Evolutionary conservation across 1,284 basidiomycete species (phyloP).

Genomic region (Coniophora puteana): DNA sequence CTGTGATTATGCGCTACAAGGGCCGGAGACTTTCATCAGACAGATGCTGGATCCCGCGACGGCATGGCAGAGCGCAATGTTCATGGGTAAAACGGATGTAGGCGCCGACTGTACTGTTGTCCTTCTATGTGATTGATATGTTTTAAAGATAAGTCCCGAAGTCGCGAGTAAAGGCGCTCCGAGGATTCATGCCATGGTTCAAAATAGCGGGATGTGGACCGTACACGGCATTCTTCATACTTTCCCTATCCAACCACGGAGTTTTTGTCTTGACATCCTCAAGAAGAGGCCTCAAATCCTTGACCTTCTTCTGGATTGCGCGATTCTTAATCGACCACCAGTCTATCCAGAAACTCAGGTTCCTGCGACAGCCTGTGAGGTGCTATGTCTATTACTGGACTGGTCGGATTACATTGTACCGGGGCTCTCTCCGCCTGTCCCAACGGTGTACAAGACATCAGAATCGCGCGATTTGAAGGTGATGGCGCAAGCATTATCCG

Average conservation of each 20-base stretch:
- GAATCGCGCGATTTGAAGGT: neutral
- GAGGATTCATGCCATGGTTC: slow-evolving; percentile 22
- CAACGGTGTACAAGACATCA: neutral
- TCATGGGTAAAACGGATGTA: slow-evolving; percentile 11
- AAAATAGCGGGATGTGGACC: slow-evolving; percentile 23
- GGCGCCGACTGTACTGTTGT: neutral
- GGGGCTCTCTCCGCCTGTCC: slow-evolving; percentile 12
- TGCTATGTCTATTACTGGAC: slow-evolving; percentile 7
- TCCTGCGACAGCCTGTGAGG: slow-evolving; percentile 14
- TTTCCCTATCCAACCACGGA: slow-evolving; percentile 17
- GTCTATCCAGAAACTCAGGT: slow-evolving; percentile 22
- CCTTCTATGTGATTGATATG: neutral
- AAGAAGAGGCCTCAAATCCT: slow-evolving; percentile 20
- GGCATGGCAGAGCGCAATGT: slow-evolving; percentile 20
- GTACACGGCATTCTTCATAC: slow-evolving; percentile 17
- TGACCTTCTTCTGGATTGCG: slow-evolving; percentile 19
- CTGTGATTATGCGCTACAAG: slow-evolving; percentile 17
- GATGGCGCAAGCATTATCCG: neutral
- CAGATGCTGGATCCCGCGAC: slow-evolving; percentile 13
- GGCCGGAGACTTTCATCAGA: slow-evolving; percentile 16
- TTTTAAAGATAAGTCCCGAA: neutral
- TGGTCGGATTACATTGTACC: slow-evolving; percentile 9
- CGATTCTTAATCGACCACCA: slow-evolving; percentile 11
- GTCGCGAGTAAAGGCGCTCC: neutral
- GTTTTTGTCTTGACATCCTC: slow-evolving; percentile 17